phyloP scores from a whole-genome alignment of 2,329 filamentous ascomycete species.

The Exophiala xenobiotica region DNA sequence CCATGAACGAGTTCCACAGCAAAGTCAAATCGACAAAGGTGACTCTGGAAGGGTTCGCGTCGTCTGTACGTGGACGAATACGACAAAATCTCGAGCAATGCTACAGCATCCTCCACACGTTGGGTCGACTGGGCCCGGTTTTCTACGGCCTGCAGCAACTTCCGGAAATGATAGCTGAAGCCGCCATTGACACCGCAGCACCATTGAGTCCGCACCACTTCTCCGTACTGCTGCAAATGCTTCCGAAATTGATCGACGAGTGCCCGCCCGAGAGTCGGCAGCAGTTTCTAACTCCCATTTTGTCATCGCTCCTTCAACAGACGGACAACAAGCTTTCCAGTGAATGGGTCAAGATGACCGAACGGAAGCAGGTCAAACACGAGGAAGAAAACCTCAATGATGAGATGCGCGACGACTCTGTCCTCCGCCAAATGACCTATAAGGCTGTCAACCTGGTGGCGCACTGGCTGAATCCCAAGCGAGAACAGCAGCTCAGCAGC shows the following conservation, averaged over 20 bases:
- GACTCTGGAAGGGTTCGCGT: conserved; percentile 90
- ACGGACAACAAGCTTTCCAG: conserved; percentile 82
- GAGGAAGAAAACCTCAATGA: conserved; percentile 78
- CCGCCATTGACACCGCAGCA: conserved; percentile 78
- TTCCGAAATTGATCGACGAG: conserved; percentile 84
- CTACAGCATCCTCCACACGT: conserved; percentile 90
- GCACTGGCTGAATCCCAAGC: conserved; percentile 75
- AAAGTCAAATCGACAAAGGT: conserved; percentile 83
- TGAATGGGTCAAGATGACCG: conserved; percentile 79
- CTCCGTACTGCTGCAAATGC: conserved; percentile 86
- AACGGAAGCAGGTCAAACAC: conserved; percentile 55
- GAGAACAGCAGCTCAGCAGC: conserved; percentile 53
- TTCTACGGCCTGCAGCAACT: conserved; percentile 91
- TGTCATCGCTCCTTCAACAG: conserved; percentile 78
- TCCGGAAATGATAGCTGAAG: conserved; percentile 76
- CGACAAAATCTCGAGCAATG: conserved; percentile 88
- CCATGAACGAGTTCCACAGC: conserved; percentile 94
- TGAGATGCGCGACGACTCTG: conserved; percentile 98
- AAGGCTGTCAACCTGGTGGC: conserved; percentile 90
- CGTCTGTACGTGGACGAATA: conserved; percentile 84
- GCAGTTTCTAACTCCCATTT: conserved; percentile 80
- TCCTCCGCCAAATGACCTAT: conserved; percentile 87
- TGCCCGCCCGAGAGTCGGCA: conserved; percentile 76
- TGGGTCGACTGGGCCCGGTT: conserved; percentile 80
- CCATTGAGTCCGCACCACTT: conserved; percentile 88